Base-by-base conservation (phyloP, 257 asterid species). In the Solanum acaule region DNA sequence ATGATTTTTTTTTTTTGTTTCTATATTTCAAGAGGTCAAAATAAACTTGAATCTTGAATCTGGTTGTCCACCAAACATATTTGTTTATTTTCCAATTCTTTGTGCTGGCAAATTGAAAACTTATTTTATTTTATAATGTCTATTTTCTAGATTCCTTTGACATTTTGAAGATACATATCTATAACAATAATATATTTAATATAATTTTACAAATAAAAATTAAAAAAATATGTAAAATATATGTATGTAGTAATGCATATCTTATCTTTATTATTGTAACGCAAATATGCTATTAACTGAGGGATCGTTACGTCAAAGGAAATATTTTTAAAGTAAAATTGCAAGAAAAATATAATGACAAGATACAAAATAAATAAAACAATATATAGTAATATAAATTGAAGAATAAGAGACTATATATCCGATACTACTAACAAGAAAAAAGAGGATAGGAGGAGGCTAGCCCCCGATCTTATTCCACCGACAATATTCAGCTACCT, bases 11-110 rank as follows among this genome's bases (percentile, higher is more conserved):
- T n/a, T 3, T 10, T 77, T 38, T 38, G 15, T 72, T 22, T 78
- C 5, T n/a, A n/a, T 78, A 40, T 13, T 40, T 77, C 84, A 40
- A 78, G 84, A 78, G 61, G 63, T 78, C 37, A 78, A 78, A n/a
- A 14, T 42, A 78, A 79, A 25, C 63, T 79, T 79, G 63, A 42
- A 78, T n/a, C 35, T 78, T 42, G 63, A 79, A 40, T 25, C 25
- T 46, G 85, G 65, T 25, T 42, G 63, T 42, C 85, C 65, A 79
- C 25, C 37, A 79, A 40, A 78, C 15, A 27, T 3, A 78, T 79
- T 42, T 79, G 37, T 44, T 29, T 79, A 8, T 79, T 42, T 79
- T 42, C n/a, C 52, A 75, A 75, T 35, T 73, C 52, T 75, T 75
- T 75, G 83, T 20, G 83, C 52, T 75, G 83, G 38, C 65, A 79